These are phyloP conservation scores for Dendrobium chrysotoxum DNA, from an alignment of 106 monocot species.

Conservation along the genomic window DNA sequence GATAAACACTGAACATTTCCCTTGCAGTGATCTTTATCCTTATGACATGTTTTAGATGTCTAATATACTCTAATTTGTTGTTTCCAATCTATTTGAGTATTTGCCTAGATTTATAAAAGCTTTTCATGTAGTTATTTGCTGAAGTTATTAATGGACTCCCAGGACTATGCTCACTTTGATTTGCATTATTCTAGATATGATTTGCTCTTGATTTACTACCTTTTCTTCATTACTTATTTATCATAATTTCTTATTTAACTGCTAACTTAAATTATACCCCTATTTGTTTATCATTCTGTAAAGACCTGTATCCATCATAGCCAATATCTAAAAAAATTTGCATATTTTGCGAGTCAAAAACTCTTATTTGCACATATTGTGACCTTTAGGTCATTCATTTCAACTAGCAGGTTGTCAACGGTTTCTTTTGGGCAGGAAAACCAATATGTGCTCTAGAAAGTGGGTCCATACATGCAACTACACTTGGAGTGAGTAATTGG, in stretches of 20 bases:
- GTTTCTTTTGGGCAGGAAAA: constrained; percentile 78
- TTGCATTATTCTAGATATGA: background rate
- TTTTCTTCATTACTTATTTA: background rate
- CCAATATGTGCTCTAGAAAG: constrained; percentile 28
- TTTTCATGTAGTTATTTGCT: background rate
- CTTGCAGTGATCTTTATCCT: background rate
- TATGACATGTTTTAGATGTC: background rate
- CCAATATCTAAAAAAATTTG: background rate
- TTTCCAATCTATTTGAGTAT: background rate
- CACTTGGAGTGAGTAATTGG: constrained; percentile 75
- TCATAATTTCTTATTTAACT: background rate
- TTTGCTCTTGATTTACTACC: background rate
- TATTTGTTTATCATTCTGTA: background rate
- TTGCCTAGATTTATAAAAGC: background rate
- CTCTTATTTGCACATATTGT: constrained; percentile 5
- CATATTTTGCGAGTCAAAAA: background rate
- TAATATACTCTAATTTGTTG: background rate
- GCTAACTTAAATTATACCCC: background rate
- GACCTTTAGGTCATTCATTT: constrained; percentile 8
- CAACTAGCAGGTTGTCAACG: constrained; percentile 78
- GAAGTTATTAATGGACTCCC: background rate
- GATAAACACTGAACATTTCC: background rate
- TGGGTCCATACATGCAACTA: constrained; percentile 37
- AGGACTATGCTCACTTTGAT: background rate
- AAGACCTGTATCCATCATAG: background rate